Evolutionary conservation across 2,329 filamentous ascomycete species (phyloP).

Genomic region (Colletotrichum abscissum): DNA sequence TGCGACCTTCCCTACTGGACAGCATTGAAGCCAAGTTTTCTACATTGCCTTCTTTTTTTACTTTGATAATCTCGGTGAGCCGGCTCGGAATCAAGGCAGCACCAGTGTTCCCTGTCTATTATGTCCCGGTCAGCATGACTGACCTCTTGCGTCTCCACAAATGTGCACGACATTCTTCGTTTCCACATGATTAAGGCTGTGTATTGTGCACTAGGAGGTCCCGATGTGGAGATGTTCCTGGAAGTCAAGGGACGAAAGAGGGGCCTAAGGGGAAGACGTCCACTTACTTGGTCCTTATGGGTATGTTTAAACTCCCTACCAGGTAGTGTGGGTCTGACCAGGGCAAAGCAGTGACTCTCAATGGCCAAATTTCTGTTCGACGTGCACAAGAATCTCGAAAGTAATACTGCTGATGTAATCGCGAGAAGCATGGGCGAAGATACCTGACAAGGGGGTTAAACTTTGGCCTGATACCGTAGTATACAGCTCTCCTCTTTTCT

Average conservation of each 20-base stretch:
- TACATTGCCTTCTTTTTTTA: slow-evolving; percentile 84
- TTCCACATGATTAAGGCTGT: slow-evolving; percentile 18
- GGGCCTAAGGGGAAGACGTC: neutral
- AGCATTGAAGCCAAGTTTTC: slow-evolving; percentile 85
- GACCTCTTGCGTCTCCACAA: neutral
- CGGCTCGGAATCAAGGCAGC: slow-evolving; percentile 83
- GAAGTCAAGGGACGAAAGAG: neutral
- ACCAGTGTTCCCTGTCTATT: slow-evolving; percentile 75
- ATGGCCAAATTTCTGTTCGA: no score
- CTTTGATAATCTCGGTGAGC: slow-evolving; percentile 79
- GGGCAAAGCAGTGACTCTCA: no score
- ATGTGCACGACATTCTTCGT: slow-evolving; percentile 12
- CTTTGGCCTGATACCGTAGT: no score
- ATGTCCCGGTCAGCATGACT: slow-evolving; percentile 16
- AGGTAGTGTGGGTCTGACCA: no score
- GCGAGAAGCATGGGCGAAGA: no score
- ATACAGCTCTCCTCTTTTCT: slow-evolving; percentile 72
- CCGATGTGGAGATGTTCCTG: slow-evolving; percentile 4
- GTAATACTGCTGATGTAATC: no score
- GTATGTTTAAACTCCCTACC: no score
- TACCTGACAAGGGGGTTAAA: no score
- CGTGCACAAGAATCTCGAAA: no score
- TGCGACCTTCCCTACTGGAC: slow-evolving; percentile 82
- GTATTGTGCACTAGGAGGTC: neutral
- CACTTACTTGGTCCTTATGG: no score